Evolutionary conservation across 164 flowering plant species (phyloP).

Genomic region (Euptelea pleiosperma): DNA sequence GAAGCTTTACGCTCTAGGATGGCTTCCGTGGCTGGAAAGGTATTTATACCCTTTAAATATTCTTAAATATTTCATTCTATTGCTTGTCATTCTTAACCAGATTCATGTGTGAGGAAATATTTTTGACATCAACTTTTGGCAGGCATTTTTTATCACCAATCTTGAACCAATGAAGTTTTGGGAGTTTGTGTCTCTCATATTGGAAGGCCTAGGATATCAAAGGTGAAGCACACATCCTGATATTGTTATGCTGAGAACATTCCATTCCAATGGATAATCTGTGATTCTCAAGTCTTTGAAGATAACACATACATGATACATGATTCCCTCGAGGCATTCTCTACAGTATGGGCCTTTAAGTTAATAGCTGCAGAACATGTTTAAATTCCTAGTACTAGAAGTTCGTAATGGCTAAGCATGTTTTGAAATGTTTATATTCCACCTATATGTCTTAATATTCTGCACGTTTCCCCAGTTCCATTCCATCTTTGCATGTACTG

Average conservation of each 20-base stretch:
- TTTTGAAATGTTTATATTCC: neutral
- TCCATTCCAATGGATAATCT: no score
- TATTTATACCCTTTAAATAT: slow-evolving; percentile 19
- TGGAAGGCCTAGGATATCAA: slow-evolving; percentile 67
- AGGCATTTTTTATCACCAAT: slow-evolving; percentile 89
- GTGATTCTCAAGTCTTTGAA: no score
- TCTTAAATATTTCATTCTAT: neutral
- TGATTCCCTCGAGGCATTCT: no score
- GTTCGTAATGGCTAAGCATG: neutral
- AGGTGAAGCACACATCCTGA: slow-evolving; percentile 44
- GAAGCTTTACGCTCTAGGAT: slow-evolving; percentile 51
- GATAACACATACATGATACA: no score
- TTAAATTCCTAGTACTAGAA: neutral
- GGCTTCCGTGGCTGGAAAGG: slow-evolving; percentile 80
- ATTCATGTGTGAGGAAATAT: neutral
- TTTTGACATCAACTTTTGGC: slow-evolving; percentile 16
- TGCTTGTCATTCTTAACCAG: neutral
- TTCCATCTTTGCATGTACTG: neutral
- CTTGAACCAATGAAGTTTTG: slow-evolving; percentile 63
- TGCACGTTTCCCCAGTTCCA: no score
- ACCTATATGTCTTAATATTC: neutral
- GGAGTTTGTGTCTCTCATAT: slow-evolving; percentile 57
- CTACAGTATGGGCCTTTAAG: no score
- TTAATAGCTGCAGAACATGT: no score
- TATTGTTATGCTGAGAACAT: neutral